Base-by-base conservation (phyloP, 768 basidiomycete genomes). In the Clavulina sp. region DNA sequence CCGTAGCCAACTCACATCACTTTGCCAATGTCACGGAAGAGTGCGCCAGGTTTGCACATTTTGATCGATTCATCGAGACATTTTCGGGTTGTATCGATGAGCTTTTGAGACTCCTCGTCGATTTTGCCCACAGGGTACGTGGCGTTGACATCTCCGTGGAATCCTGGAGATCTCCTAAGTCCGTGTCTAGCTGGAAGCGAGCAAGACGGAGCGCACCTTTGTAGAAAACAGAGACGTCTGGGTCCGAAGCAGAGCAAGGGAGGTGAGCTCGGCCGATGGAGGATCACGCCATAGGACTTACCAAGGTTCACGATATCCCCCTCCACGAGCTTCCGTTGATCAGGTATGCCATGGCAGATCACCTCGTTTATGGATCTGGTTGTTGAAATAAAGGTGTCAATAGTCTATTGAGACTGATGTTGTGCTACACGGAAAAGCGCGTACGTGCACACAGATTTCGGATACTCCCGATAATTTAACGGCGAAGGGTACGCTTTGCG, bases 271-370 rank as follows among this genome's bases (percentile, higher is more conserved):
- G 32, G 28, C 13, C 43, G 56, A 4, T 48, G 48, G 29, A 54
- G 36, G 49, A 16, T 26, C 30, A 29, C 24, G 23, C 7, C 24
- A 24, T 26, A 6, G 44, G 23, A 62, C 70, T 54, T 56, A 81
- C 85, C 91, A 49, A 99, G 78, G 66, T 99, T 99, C 63, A 97
- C 70, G 57, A 97, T 97, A 66, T 99, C 95, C 18, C 95, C 95
- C 57, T 96, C 87, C 59, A 73, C 73, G 57, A 91, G 65, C 60
- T 78, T 81, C 56, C 84, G 69, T 61, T 82, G 73, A 68, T 93
- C 88, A 33, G 92, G 91, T 56, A 93, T 92, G 52, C 93, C 95
- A 64, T 99, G 95, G 64, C 95, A 97, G 59, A 99, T 92, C 48
- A 76, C 83, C 65, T 97, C 93, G 64, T 99, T 99, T 23, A 97